These are phyloP conservation scores for Pestalotiopsis sp. DNA, from an alignment of 2,329 filamentous ascomycete genomes.

Conservation along the genomic window DNA sequence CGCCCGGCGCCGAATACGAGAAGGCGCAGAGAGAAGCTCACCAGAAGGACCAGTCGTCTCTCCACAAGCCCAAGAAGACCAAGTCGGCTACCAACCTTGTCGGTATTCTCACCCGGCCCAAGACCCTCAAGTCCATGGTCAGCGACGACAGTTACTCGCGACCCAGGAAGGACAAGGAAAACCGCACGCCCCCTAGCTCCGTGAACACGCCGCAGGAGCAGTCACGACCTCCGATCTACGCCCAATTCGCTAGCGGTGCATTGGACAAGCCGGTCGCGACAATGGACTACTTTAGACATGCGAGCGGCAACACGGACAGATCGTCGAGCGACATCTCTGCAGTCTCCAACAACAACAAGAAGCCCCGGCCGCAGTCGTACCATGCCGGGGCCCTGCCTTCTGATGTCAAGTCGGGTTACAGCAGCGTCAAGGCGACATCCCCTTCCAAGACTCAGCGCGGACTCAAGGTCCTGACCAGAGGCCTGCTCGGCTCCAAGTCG, in stretches of 20 bases:
- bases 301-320: background rate
- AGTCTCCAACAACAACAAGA: constrained; percentile 29
- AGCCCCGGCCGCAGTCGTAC: constrained; percentile 54
- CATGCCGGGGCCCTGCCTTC: constrained; percentile 36
- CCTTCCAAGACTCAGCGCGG: constrained; percentile 42
- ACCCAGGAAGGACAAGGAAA: constrained; percentile 76
- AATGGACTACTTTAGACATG: constrained; percentile 9
- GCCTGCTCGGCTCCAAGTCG: constrained; percentile 37
- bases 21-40: constrained; percentile 31
- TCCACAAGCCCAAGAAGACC: constrained; percentile 71
- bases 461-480: constrained; percentile 42
- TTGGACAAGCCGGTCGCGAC: constrained; percentile 26
- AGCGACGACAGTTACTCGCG: constrained; percentile 53
- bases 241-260: constrained; percentile 63
- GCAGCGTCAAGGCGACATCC: constrained; percentile 25
- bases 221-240: constrained; percentile 73
- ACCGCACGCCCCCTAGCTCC: constrained; percentile 64
- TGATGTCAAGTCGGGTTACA: constrained; percentile 19
- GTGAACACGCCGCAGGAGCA: constrained; percentile 40
- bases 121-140: constrained; percentile 65
- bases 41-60: constrained; percentile 44
- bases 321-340: constrained; percentile 18
- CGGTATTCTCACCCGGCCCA: constrained; percentile 73
- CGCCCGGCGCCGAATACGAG: constrained; percentile 39
- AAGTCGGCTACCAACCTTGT: constrained; percentile 86